Evolutionary conservation across 2,329 filamentous ascomycete genomes (phyloP).

Genomic region (Epichloe amarillans): DNA sequence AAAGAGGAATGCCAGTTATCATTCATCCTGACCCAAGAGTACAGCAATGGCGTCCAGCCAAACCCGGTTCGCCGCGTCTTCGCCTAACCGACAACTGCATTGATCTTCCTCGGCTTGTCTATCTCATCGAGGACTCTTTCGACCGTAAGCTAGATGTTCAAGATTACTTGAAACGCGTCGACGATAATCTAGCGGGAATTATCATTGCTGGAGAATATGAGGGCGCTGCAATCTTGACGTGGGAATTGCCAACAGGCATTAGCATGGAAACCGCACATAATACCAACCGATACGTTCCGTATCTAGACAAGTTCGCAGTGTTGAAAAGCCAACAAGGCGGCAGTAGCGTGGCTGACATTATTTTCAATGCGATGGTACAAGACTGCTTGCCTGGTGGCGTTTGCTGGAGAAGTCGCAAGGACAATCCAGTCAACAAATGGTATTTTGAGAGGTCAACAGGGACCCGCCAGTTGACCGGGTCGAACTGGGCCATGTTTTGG

Average conservation of each 20-base stretch:
- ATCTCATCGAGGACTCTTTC: slow-evolving; percentile 92
- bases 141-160: slow-evolving; percentile 68
- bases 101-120: slow-evolving; percentile 67
- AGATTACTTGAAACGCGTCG: slow-evolving; percentile 71
- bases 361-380: slow-evolving; percentile 91
- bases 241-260: slow-evolving; percentile 62
- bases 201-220: slow-evolving; percentile 96
- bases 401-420: slow-evolving; percentile 79
- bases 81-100: slow-evolving; percentile 68
- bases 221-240: slow-evolving; percentile 86
- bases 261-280: slow-evolving; percentile 39
- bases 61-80: slow-evolving; percentile 44
- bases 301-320: slow-evolving; percentile 95
- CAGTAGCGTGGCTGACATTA: slow-evolving; percentile 84
- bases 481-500: slow-evolving; percentile 98
- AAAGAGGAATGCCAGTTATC: slow-evolving; percentile 79
- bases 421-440: slow-evolving; percentile 98
- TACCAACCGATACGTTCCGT: slow-evolving; percentile 63
- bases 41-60: slow-evolving; percentile 54
- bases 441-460: slow-evolving; percentile 88
- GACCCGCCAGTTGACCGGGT: slow-evolving; percentile 67
- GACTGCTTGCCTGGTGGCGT: slow-evolving; percentile 80
- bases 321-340: slow-evolving; percentile 78
- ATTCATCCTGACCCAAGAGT: slow-evolving; percentile 66
- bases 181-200: slow-evolving; percentile 70